Evolutionary conservation across 2,329 filamentous ascomycete species (phyloP).

Genomic region (Colletotrichum echinochloae): DNA sequence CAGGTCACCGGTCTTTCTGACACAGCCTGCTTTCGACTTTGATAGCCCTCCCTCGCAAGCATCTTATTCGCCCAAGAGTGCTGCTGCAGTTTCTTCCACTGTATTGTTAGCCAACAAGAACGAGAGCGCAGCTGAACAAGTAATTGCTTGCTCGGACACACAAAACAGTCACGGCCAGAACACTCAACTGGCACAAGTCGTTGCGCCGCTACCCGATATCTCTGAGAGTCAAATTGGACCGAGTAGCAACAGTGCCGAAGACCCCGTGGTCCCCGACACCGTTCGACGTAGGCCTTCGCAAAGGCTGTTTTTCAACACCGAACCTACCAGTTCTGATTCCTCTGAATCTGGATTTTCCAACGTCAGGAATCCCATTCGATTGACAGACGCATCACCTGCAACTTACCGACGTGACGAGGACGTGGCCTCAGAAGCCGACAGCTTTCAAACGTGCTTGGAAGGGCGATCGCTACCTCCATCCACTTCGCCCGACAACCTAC

Average conservation of each 20-base stretch:
- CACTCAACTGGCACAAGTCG: constrained; percentile 40
- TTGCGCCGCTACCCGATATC: constrained; percentile 22
- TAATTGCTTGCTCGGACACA: constrained; percentile 27
- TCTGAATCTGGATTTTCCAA: neutral
- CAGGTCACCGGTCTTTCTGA: constrained; percentile 27
- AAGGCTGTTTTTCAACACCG: neutral
- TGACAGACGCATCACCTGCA: neutral
- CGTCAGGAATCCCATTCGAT: neutral
- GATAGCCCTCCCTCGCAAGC: constrained; percentile 12
- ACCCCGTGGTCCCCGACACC: constrained; percentile 40
- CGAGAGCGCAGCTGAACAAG: neutral
- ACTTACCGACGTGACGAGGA: neutral
- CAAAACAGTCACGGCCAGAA: constrained; percentile 10
- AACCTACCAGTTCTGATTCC: neutral
- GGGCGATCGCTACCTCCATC: constrained; percentile 11
- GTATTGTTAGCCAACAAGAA: neutral
- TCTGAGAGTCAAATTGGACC: constrained; percentile 23
- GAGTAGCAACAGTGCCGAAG: constrained; percentile 12
- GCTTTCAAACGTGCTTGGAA: constrained; percentile 23
- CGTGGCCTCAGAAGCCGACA: constrained; percentile 16
- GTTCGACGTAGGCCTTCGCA: constrained; percentile 32
- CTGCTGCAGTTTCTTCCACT: neutral
- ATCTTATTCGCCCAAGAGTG: neutral
- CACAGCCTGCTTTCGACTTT: constrained; percentile 31
- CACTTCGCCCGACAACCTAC: neutral